These are phyloP conservation scores for Trichoderma hamatum DNA, from an alignment of 2,329 filamentous ascomycete species.

Conservation along the genomic window DNA sequence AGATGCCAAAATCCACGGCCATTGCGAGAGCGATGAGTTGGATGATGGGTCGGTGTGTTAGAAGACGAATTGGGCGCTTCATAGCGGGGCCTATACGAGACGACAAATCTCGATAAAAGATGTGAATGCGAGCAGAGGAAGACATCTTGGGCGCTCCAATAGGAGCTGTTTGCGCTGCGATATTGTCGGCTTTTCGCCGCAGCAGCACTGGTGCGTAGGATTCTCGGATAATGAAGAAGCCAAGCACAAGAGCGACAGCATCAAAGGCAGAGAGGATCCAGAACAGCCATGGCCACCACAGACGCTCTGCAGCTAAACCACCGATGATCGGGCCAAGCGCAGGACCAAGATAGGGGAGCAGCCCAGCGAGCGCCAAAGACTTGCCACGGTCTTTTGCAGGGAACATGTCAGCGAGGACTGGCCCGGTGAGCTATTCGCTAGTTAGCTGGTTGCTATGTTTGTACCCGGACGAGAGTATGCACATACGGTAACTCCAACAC, in stretches of 20 bases:
- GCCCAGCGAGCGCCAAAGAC: constrained; percentile 39
- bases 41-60: constrained; percentile 46
- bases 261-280: constrained; percentile 53
- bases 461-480: not conserved
- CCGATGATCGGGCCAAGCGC: constrained; percentile 69
- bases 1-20: constrained; percentile 53
- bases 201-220: not conserved
- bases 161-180: not conserved
- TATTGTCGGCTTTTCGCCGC: not conserved
- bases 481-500: not conserved
- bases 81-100: not conserved
- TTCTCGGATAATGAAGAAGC: not conserved
- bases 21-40: constrained; percentile 50
- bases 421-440: constrained; percentile 36
- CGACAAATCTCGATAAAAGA: not conserved
- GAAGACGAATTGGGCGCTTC: not conserved
- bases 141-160: not conserved
- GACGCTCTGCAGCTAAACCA: constrained; percentile 64
- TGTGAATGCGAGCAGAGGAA: not conserved
- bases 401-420: constrained; percentile 44
- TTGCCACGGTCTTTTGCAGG: constrained; percentile 41
- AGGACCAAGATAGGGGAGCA: constrained; percentile 55
- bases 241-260: not conserved
- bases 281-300: constrained; percentile 72
- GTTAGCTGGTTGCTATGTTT: not conserved